These are phyloP conservation scores for Apophysomyces sp. DNA, from an alignment of 371 early-diverging fungal genomes.

Conservation along the genomic window DNA sequence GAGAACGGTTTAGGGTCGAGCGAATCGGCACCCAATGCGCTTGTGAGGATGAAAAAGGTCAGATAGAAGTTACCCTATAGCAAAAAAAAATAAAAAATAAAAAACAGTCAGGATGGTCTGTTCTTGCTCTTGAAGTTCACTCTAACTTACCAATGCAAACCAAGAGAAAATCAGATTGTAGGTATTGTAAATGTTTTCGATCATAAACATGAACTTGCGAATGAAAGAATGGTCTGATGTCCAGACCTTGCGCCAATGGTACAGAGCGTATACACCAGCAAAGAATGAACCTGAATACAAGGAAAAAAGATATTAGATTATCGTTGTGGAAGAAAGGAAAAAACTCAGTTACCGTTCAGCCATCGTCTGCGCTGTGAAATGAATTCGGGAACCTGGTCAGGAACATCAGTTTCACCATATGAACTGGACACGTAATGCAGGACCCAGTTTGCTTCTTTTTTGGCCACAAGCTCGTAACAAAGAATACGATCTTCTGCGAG, in stretches of 20 bases:
- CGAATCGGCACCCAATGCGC: slow-evolving; percentile 20
- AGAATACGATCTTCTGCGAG: slow-evolving; percentile 87
- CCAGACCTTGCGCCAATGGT: slow-evolving; percentile 77
- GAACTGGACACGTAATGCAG: slow-evolving; percentile 69
- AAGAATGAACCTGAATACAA: slow-evolving; percentile 89
- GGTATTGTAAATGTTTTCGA: slow-evolving; percentile 74
- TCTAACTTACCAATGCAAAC: slow-evolving; percentile 61
- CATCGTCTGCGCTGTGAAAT: slow-evolving; percentile 59
- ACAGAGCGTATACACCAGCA: slow-evolving; percentile 85
- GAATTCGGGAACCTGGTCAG: slow-evolving; percentile 75
- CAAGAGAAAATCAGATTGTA: slow-evolving; percentile 75
- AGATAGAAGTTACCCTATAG: slow-evolving; percentile 79
- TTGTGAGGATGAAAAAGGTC: slow-evolving; percentile 65
- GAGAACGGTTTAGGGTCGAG: slow-evolving; percentile 50
- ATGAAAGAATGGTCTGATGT: slow-evolving; percentile 64
- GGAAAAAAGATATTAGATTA: not conserved
- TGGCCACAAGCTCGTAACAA: slow-evolving; percentile 85
- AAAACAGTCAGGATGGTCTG: not conserved
- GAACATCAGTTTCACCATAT: slow-evolving; percentile 88
- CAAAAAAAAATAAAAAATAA: no score
- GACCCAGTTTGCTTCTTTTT: slow-evolving; percentile 65
- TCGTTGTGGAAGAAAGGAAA: not conserved
- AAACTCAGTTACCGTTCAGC: slow-evolving; percentile 3
- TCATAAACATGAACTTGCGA: slow-evolving; percentile 61
- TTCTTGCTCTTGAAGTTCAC: not conserved